Conservation (phyloP, 495 filamentous ascomycete genomes). For the Aspergillus cristatus region DNA sequence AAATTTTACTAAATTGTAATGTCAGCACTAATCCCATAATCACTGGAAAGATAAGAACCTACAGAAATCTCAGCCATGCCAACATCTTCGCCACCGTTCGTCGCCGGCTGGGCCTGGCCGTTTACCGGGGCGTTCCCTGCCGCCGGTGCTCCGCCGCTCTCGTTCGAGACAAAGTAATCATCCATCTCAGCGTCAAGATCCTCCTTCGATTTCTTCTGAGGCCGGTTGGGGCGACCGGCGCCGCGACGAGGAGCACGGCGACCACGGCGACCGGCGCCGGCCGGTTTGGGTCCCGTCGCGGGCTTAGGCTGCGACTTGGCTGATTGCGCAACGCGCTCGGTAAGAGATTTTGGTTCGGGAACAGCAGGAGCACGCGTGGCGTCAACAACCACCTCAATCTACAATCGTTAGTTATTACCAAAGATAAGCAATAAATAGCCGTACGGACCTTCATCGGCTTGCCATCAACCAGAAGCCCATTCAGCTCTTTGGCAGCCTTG, state of each 20-base stretch:
- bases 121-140: constrained; percentile 34
- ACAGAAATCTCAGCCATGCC: constrained; percentile 49
- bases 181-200: constrained; percentile 92
- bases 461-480: constrained; percentile 81
- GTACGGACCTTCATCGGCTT: constrained; percentile 75
- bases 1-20: neutral
- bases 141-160: constrained; percentile 27
- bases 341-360: constrained; percentile 62
- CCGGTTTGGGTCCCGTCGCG: constrained; percentile 59
- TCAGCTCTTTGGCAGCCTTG: constrained; percentile 71
- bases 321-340: constrained; percentile 72
- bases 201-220: constrained; percentile 80
- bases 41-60: too few species aligned
- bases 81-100: constrained; percentile 31
- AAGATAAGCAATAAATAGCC: neutral
- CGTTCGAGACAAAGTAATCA: constrained; percentile 62
- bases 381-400: constrained; percentile 83
- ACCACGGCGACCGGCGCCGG: constrained; percentile 33
- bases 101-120: constrained; percentile 24
- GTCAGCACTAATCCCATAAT: neutral
- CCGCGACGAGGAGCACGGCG: constrained; percentile 41
- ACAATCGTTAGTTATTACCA: constrained; percentile 8
- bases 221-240: constrained; percentile 46
- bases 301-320: constrained; percentile 79
- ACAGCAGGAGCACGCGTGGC: constrained; percentile 59